phyloP scores from a whole-genome alignment of 75 land plant genomes.

The Cunninghamia lanceolata region DNA sequence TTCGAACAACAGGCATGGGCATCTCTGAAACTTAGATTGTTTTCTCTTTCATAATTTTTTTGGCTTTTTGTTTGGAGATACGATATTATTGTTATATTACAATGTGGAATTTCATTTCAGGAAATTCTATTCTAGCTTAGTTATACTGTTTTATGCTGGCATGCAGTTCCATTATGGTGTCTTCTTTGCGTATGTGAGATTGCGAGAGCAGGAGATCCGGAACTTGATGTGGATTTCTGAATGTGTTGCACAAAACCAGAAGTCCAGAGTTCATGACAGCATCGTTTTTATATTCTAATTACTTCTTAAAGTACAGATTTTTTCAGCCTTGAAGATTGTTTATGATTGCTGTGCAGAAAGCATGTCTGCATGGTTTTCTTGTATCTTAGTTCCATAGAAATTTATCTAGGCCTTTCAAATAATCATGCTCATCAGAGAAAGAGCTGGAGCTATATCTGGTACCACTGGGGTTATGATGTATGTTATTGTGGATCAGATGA shows the following conservation, averaged over 20 bases:
- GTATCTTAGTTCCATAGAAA: background rate
- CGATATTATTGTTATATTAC: background rate
- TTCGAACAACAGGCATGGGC: slow-evolving; percentile 92
- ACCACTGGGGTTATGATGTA: background rate
- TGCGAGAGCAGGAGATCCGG: slow-evolving; percentile 85
- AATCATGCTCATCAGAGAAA: background rate
- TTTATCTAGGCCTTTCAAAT: slow-evolving; percentile 1
- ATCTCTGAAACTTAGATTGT: background rate
- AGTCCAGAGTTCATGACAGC: slow-evolving; percentile 82
- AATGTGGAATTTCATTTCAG: background rate
- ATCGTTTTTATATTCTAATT: slow-evolving; percentile 74
- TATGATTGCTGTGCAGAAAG: slow-evolving; percentile 6
- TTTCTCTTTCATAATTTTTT: background rate
- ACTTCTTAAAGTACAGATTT: background rate
- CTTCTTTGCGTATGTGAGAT: slow-evolving; percentile 80
- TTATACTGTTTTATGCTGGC: background rate
- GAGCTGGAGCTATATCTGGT: background rate
- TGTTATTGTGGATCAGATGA: background rate
- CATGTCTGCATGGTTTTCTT: slow-evolving; percentile 1
- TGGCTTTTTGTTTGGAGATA: background rate
- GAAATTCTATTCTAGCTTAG: background rate
- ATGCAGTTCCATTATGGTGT: slow-evolving; percentile 89
- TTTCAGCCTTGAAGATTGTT: background rate
- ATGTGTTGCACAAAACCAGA: slow-evolving; percentile 90
- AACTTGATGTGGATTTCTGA: slow-evolving; percentile 92